Conservation (phyloP, 495 filamentous ascomycete species). For the Viridothelium virens region DNA sequence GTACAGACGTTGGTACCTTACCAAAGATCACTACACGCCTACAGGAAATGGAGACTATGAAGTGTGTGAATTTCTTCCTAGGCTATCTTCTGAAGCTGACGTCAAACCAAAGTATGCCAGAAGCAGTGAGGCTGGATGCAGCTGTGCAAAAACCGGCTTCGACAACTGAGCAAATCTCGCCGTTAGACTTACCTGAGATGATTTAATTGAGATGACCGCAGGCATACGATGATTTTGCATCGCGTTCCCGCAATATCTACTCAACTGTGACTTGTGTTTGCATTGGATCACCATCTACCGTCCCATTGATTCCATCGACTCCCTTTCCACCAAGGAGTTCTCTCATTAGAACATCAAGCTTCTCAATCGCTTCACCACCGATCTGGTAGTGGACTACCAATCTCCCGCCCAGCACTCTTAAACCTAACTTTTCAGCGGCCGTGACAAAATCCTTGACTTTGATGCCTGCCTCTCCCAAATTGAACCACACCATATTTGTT, state of each 20-base stretch:
- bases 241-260: conserved; percentile 2
- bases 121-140: no score
- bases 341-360: conserved; percentile 44
- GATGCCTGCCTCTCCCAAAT: conserved; percentile 51
- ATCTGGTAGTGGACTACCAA: conserved; percentile 63
- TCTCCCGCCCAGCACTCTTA: conserved; percentile 46
- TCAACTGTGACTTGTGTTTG: conserved; percentile 18
- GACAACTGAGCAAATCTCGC: no score
- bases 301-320: conserved; percentile 17
- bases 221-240: background rate
- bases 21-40: no score
- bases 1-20: background rate
- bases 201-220: background rate
- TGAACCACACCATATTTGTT: conserved; percentile 94
- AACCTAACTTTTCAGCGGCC: conserved; percentile 45
- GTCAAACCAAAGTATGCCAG: no score
- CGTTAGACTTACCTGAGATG: background rate
- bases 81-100: no score
- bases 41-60: no score
- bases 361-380: conserved; percentile 43
- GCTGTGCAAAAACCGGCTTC: no score
- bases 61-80: no score
- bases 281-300: conserved; percentile 13
- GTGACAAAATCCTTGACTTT: conserved; percentile 40
- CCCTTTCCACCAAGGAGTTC: conserved; percentile 28